phyloP scores from a whole-genome alignment of 306 rosid genomes.

The Acacia melanoxylon region DNA sequence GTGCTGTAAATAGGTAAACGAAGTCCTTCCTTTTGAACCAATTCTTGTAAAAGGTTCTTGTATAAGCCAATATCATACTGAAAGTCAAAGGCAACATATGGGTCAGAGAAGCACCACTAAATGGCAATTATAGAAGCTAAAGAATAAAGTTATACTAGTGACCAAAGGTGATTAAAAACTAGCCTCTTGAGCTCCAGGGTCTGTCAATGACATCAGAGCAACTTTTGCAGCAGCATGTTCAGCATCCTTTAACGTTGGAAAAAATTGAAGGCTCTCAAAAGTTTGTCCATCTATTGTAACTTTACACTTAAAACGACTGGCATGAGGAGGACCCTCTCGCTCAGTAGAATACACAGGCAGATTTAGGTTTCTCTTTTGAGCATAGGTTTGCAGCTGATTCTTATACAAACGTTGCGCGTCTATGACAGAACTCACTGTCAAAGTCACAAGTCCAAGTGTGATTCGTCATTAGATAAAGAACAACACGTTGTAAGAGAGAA shows the following conservation, averaged over 20 bases:
- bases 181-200: conserved; percentile 60
- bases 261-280: conserved; percentile 56
- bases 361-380: conserved; percentile 57
- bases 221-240: conserved; percentile 84
- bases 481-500: neutral
- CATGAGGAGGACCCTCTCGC: conserved; percentile 88
- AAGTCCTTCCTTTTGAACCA: conserved; percentile 61
- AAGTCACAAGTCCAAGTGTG: conserved; percentile 7
- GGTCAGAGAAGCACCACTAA: neutral
- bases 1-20: conserved; percentile 58
- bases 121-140: neutral
- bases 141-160: conserved; percentile 15
- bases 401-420: conserved; percentile 61
- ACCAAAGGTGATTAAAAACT: conserved; percentile 36
- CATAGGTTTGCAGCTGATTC: conserved; percentile 63
- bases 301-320: conserved; percentile 60
- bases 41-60: conserved; percentile 84
- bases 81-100: conserved; percentile 27
- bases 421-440: conserved; percentile 30
- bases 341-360: conserved; percentile 68
- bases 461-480: conserved; percentile 24
- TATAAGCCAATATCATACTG: conserved; percentile 59
- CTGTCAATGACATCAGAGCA: conserved; percentile 62
- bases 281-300: conserved; percentile 67
- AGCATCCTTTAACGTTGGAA: conserved; percentile 71